Conservation (phyloP, 2,329 filamentous ascomycete species). For the Bipolaris cookei region DNA sequence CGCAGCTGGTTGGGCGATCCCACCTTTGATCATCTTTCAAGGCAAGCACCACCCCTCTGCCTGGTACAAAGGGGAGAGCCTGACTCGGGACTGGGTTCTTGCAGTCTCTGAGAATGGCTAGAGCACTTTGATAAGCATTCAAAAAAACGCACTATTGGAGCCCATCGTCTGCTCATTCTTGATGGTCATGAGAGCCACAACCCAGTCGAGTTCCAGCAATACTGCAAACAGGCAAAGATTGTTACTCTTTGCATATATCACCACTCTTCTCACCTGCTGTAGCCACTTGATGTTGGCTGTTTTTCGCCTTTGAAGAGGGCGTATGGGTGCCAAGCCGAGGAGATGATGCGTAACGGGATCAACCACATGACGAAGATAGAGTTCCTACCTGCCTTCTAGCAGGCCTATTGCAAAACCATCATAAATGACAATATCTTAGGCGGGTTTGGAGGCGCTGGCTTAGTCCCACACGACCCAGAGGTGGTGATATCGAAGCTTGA, state of each 20-base stretch:
- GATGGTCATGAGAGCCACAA: slow-evolving; percentile 49
- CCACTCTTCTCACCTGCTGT: slow-evolving; percentile 48
- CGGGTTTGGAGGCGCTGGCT: too few species aligned
- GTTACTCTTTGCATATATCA: slow-evolving; percentile 39
- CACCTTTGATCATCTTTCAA: too few species aligned
- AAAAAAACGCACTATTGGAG: not conserved
- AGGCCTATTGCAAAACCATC: slow-evolving; percentile 37
- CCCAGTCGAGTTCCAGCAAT: slow-evolving; percentile 42
- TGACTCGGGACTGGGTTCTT: too few species aligned
- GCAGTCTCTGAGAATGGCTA: too few species aligned
- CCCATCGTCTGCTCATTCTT: slow-evolving; percentile 44
- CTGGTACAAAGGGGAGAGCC: too few species aligned
- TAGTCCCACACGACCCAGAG: too few species aligned
- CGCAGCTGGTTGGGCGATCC: too few species aligned
- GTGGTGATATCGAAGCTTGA: too few species aligned
- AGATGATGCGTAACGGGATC: slow-evolving; percentile 31
- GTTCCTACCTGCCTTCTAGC: slow-evolving; percentile 23
- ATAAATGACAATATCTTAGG: slow-evolving; percentile 16
- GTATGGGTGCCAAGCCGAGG: too few species aligned
- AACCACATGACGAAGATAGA: slow-evolving; percentile 37
- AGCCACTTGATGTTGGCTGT: slow-evolving; percentile 51
- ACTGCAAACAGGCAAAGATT: slow-evolving; percentile 8
- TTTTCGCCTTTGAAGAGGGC: too few species aligned
- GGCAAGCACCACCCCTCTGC: too few species aligned
- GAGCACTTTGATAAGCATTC: too few species aligned